A percentile compares a stretch with the other conserved stretches of the same genome.
Evolutionary conservation across 495 filamentous ascomycete genomes (phyloP).

Genomic region (Talaromyces borbonicus): DNA sequence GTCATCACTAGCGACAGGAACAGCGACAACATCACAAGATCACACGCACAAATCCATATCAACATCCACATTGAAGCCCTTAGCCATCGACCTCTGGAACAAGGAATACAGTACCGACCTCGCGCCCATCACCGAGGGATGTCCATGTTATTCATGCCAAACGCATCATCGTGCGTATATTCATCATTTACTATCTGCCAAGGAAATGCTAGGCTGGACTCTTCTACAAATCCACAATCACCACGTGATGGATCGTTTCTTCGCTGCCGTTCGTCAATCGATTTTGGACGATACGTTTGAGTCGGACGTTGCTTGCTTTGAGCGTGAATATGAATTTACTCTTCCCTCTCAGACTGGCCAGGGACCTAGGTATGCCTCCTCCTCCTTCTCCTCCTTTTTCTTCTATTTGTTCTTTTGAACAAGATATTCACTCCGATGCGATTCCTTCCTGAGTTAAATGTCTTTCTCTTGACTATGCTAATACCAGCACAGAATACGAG

Average conservation of each 20-base stretch:
- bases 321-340: slow-evolving; percentile 48
- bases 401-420: neutral
- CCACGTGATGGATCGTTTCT: slow-evolving; percentile 61
- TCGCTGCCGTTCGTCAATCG: slow-evolving; percentile 51
- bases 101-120: slow-evolving; percentile 44
- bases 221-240: slow-evolving; percentile 88
- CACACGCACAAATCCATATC: no score
- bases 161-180: slow-evolving; percentile 80
- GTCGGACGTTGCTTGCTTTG: slow-evolving; percentile 45
- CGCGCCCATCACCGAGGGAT: slow-evolving; percentile 46
- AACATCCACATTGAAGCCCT: slow-evolving; percentile 25
- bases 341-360: slow-evolving; percentile 66
- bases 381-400: neutral
- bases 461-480: neutral
- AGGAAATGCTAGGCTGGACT: slow-evolving; percentile 95
- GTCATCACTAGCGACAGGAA: slow-evolving; percentile 13
- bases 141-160: slow-evolving; percentile 75
- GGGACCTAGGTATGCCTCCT: slow-evolving; percentile 55
- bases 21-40: neutral
- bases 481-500: slow-evolving; percentile 47
- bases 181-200: slow-evolving; percentile 74
- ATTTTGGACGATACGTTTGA: slow-evolving; percentile 57
- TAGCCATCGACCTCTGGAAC: slow-evolving; percentile 72
- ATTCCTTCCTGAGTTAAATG: neutral
- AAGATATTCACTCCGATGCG: no score